Conservation (phyloP, 306 rosid genomes). For the Fragaria ananassa region DNA sequence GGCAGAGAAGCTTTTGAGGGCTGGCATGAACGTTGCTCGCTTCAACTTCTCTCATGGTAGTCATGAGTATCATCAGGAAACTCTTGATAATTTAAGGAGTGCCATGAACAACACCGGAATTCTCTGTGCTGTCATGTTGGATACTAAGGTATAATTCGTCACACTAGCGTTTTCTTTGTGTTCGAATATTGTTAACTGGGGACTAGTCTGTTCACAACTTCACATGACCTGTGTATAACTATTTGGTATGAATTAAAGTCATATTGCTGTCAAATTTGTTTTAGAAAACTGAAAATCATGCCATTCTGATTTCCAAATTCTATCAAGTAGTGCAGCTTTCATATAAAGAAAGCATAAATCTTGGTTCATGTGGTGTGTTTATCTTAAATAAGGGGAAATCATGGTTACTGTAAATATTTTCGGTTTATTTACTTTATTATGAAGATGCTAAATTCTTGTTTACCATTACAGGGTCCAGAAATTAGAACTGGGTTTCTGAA, state of each 20-base stretch:
- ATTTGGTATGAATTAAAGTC: not conserved
- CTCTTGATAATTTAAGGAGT: conserved; percentile 30
- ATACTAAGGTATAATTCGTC: conserved; percentile 10
- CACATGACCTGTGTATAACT: not conserved
- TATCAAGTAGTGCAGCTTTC: not conserved
- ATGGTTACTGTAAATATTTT: not conserved
- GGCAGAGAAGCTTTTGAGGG: conserved; percentile 34
- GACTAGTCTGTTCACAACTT: not conserved
- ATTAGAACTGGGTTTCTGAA: conserved; percentile 91
- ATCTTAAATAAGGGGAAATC: not conserved
- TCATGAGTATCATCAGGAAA: conserved; percentile 39
- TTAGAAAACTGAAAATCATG: not conserved
- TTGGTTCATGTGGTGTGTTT: not conserved
- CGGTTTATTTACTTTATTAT: not conserved
- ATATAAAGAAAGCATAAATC: not conserved
- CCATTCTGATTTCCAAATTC: not conserved
- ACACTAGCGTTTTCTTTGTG: not conserved
- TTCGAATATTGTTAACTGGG: not conserved
- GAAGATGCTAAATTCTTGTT: not conserved
- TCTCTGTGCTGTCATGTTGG: conserved; percentile 36
- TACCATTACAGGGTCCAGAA: conserved; percentile 71
- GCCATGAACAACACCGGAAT: conserved; percentile 35
- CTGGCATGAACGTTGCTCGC: conserved; percentile 42
- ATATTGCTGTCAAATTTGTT: not conserved
- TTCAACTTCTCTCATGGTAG: conserved; percentile 43